These are phyloP conservation scores for Ophiostoma sp. DNA, from an alignment of 2,329 filamentous ascomycete species.

Conservation along the genomic window DNA sequence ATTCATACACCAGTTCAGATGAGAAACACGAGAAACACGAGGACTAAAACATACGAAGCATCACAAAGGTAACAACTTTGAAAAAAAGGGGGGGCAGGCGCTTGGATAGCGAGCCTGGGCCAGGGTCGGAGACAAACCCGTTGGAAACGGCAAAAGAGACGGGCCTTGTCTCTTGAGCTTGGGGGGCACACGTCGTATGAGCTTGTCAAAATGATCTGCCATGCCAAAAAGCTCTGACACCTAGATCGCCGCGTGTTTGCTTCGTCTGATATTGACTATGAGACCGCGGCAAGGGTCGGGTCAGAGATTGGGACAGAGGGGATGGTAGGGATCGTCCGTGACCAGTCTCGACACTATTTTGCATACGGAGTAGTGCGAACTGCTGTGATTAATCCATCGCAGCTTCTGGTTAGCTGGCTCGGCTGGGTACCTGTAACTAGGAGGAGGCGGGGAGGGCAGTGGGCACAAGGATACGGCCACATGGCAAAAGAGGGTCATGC, in stretches of 20 bases:
- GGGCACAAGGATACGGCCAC: constrained; percentile 13
- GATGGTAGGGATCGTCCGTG: neutral
- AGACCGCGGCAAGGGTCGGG: neutral
- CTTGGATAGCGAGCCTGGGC: neutral
- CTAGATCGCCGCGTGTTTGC: constrained; percentile 10
- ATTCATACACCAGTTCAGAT: neutral
- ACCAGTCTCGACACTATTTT: neutral
- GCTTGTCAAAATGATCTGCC: constrained; percentile 12
- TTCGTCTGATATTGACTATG: constrained; percentile 9
- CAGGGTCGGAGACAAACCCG: neutral
- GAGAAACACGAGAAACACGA: neutral
- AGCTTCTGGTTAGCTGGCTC: neutral
- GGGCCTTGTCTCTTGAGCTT: neutral
- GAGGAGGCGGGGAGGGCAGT: constrained; percentile 1
- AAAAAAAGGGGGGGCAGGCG: neutral
- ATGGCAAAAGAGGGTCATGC: constrained; percentile 16
- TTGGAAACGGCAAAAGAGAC: neutral
- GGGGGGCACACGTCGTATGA: neutral
- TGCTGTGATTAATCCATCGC: neutral
- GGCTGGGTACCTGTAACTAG: neutral
- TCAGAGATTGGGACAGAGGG: neutral
- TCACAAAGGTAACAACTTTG: neutral
- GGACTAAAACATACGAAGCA: neutral
- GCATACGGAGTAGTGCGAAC: constrained; percentile 5
- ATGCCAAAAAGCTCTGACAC: neutral